Percentiles rank a stretch among this genome's conserved stretches.
Evolutionary conservation across 1,139 yeast genomes (phyloP).

Genomic region (Kodamaea fungicola): DNA sequence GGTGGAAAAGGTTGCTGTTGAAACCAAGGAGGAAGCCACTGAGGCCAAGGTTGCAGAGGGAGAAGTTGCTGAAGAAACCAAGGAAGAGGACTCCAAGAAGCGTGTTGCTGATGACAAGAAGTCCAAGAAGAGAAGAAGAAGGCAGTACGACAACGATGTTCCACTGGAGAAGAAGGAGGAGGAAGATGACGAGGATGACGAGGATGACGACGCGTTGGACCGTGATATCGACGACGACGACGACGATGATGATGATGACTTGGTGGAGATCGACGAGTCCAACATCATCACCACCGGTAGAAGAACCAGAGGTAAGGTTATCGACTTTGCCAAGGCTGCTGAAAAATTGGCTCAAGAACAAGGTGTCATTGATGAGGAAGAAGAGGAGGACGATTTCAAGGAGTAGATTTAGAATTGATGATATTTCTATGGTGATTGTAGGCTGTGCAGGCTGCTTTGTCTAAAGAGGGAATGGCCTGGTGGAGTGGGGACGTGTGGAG

Average conservation of each 20-base stretch:
- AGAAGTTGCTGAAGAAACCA: slow-evolving; percentile 14
- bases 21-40: slow-evolving; percentile 7
- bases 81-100: slow-evolving; percentile 13
- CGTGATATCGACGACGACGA: slow-evolving; percentile 36
- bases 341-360: slow-evolving; percentile 58
- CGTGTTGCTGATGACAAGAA: slow-evolving; percentile 15
- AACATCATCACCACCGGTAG: slow-evolving; percentile 83
- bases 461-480: too few relatives aligned
- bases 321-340: slow-evolving; percentile 85
- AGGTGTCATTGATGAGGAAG: slow-evolving; percentile 26
- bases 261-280: slow-evolving; percentile 77
- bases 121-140: slow-evolving; percentile 40
- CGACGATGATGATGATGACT: slow-evolving; percentile 70
- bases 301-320: slow-evolving; percentile 86
- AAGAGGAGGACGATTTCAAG: slow-evolving; percentile 35
- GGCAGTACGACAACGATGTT: slow-evolving; percentile 30
- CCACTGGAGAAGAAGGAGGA: slow-evolving; percentile 33
- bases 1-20: slow-evolving; percentile 7
- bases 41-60: slow-evolving; percentile 10
- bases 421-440: too few relatives aligned
- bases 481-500: too few relatives aligned
- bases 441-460: too few relatives aligned
- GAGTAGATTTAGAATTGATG: too few relatives aligned
- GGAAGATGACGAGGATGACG: slow-evolving; percentile 52
- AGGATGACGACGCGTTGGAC: slow-evolving; percentile 28